Evolutionary conservation across 768 basidiomycete species (phyloP), one percentile per base, ranked within the genome.

Genomic region (Lactarius hengduanensis): DNA sequence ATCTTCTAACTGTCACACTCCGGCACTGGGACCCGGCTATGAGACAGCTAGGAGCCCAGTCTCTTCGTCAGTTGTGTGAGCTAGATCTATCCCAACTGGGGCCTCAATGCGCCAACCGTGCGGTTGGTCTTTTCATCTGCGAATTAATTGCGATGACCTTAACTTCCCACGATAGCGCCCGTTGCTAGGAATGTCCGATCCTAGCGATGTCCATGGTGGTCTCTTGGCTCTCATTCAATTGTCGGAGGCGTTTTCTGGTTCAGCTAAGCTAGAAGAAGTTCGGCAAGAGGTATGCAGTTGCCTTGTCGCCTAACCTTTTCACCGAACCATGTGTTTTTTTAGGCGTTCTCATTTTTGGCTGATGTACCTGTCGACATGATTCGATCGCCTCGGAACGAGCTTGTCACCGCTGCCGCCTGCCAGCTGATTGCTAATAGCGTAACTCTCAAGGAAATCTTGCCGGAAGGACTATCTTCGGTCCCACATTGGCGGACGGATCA

Each of bases 11-110:
- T 67, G 86, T 90, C 54, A 88, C 90, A 0, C 72, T 96, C 62
- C 82, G 91, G 61, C 96, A 98, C 76, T 98, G 96, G 96, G 96
- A 98, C 73, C 75, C 83, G 4, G 76, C 82, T 30, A 90, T 98
- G 85, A 83, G 96, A 63, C 81, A 84, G 62, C 78, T 94, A 13
- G 92, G 88, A 28, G 86, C 94, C 9, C 82, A 88, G 71, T 90
- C 95, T 13, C 77, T 97, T 63, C 81, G 86, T 54, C 77, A 79
- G 16, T 83, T 97, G 60, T 90, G 89, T 71, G 77, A 84, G 58
- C 74, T 84, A 38, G 86, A 92, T 73, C 78, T 90, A 15, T 66
- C 75, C 16, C 75, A 59, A 20, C 77, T 92, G 13, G 88, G 85
- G 0, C 83, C 84, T 26, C 72, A 73, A 67, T 82, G 80, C 47